phyloP scores from a whole-genome alignment of 1,139 yeast species.

The Saccharomycopsis hybrid region DNA sequence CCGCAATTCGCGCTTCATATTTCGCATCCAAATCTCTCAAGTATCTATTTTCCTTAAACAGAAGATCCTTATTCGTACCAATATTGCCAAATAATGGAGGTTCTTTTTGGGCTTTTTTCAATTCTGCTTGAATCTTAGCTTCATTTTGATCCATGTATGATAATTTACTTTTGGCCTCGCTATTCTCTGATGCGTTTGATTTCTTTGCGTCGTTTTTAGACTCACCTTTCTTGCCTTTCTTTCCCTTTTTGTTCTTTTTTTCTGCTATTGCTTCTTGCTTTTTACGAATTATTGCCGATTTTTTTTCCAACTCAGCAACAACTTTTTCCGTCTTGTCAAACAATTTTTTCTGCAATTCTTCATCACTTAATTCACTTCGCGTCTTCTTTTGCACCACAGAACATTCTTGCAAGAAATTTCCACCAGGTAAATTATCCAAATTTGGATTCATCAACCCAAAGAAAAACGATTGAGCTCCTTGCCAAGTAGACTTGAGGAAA shows the following conservation, averaged over 20 bases:
- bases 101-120: slow-evolving; percentile 11
- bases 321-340: slow-evolving; percentile 54
- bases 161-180: slow-evolving; percentile 4
- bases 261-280: slow-evolving; percentile 1
- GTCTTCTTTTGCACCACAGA: slow-evolving; percentile 38
- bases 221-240: slow-evolving; percentile 3
- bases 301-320: slow-evolving; percentile 58
- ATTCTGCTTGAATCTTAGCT: slow-evolving; percentile 10
- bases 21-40: slow-evolving; percentile 19
- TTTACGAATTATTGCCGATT: slow-evolving; percentile 56
- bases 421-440: slow-evolving; percentile 53
- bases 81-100: slow-evolving; percentile 18
- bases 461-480: slow-evolving; percentile 75
- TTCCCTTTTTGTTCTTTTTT: slow-evolving; percentile 11
- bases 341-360: slow-evolving; percentile 52
- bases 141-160: slow-evolving; percentile 5
- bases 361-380: slow-evolving; percentile 58
- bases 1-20: slow-evolving; percentile 8
- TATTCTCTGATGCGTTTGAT: background rate
- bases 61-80: background rate
- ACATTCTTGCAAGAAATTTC: slow-evolving; percentile 69
- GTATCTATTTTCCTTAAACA: slow-evolving; percentile 16
- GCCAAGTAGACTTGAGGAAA: slow-evolving; percentile 61
- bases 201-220: background rate
- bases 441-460: slow-evolving; percentile 72